phyloP scores from a whole-genome alignment of 768 basidiomycete species.

The Tulasnella sp. region DNA sequence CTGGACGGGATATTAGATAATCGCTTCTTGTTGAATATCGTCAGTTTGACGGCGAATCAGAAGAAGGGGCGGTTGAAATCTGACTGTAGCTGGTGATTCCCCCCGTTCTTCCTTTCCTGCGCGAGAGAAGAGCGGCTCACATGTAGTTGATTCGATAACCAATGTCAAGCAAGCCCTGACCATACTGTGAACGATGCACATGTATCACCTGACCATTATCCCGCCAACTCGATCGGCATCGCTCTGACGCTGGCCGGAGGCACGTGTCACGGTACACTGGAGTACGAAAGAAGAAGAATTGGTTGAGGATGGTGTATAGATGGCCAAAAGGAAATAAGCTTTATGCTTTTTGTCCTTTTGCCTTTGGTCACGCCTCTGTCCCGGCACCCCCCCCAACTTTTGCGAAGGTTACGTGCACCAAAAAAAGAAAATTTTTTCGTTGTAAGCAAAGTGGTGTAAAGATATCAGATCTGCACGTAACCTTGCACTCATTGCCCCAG shows the following conservation, averaged over 20 bases:
- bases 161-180: slow-evolving; percentile 95
- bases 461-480: too few relatives aligned
- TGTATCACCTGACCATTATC: slow-evolving; percentile 82
- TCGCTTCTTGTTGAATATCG: slow-evolving; percentile 92
- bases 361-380: too few relatives aligned
- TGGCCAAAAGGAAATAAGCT: too few relatives aligned
- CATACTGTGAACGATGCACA: slow-evolving; percentile 71
- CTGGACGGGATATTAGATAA: slow-evolving; percentile 77
- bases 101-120: not conserved
- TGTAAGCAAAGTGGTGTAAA: too few relatives aligned
- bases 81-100: slow-evolving; percentile 79
- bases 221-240: slow-evolving; percentile 80
- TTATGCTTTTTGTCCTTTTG: too few relatives aligned
- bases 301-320: not conserved
- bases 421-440: too few relatives aligned
- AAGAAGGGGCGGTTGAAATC: slow-evolving; percentile 81
- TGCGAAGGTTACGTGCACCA: too few relatives aligned
- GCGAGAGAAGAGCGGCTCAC: not conserved
- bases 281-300: slow-evolving; percentile 43
- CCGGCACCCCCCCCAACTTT: too few relatives aligned
- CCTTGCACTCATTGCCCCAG: too few relatives aligned
- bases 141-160: slow-evolving; percentile 42
- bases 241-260: slow-evolving; percentile 80
- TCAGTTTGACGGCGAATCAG: slow-evolving; percentile 94
- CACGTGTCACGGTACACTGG: slow-evolving; percentile 70